Conservation (phyloP, 768 basidiomycete species). For the Cystofilobasidium bisporidii region DNA sequence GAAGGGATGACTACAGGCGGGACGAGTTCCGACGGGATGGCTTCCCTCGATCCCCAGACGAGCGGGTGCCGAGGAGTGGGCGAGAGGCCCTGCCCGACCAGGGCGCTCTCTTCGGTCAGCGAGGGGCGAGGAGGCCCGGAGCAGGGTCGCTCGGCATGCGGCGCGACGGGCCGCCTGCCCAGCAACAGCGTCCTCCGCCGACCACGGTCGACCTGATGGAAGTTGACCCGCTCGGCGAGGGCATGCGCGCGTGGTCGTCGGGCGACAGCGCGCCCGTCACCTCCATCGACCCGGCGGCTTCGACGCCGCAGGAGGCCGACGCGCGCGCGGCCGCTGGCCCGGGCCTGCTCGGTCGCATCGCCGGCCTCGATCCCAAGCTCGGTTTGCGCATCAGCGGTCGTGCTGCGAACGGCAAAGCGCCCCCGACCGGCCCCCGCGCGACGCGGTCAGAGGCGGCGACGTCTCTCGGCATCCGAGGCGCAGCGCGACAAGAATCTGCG, state of each 20-base stretch:
- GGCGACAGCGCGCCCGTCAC: neutral
- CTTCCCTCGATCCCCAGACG: too few species aligned
- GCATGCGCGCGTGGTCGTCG: constrained; percentile 10
- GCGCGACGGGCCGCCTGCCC: neutral
- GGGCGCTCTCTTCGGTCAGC: constrained; percentile 4
- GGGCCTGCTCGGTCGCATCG: constrained; percentile 9
- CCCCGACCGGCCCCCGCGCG: neutral
- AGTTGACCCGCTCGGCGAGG: constrained; percentile 1
- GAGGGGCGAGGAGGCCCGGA: neutral
- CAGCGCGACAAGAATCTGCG: neutral
- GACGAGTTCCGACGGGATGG: neutral
- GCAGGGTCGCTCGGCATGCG: neutral
- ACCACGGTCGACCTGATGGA: neutral
- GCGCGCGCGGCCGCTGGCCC: neutral
- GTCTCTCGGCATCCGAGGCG: neutral
- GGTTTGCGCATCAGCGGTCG: neutral
- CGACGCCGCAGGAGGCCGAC: neutral
- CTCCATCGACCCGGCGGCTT: neutral
- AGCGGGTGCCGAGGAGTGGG: neutral
- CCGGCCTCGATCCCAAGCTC: constrained; percentile 6
- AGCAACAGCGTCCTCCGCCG: too few species aligned
- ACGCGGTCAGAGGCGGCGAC: neutral
- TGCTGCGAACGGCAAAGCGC: neutral
- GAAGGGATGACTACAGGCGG: too few species aligned
- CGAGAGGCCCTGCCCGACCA: constrained; percentile 10